phyloP scores from a whole-genome alignment of 208 protist species.

The Trypanosoma vivax region DNA sequence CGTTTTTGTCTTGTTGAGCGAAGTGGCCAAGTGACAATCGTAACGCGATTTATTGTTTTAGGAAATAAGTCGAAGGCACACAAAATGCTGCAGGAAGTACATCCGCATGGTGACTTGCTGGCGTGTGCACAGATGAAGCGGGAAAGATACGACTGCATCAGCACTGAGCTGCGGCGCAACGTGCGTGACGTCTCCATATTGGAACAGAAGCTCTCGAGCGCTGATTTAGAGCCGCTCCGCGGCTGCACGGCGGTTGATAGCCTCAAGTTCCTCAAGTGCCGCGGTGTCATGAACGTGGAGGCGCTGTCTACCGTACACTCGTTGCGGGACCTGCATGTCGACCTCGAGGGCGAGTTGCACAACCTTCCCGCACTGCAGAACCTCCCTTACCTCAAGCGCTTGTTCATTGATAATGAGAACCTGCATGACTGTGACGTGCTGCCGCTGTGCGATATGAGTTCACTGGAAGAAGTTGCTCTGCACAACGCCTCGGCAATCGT shows the following conservation, averaged over 20 bases:
- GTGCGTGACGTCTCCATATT: too few relatives aligned
- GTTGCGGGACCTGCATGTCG: background rate
- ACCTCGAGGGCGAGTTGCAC: background rate
- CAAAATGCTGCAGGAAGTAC: too few relatives aligned
- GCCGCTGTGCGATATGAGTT: background rate
- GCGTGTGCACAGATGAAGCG: too few relatives aligned
- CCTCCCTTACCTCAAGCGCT: background rate
- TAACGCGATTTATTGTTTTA: too few relatives aligned
- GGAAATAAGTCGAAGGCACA: too few relatives aligned
- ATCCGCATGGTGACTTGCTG: too few relatives aligned
- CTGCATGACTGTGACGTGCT: background rate
- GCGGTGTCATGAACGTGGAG: background rate
- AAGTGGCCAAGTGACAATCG: too few relatives aligned
- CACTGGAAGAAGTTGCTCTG: conserved; percentile 1
- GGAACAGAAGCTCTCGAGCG: background rate
- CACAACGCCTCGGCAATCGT: background rate
- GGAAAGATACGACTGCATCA: too few relatives aligned
- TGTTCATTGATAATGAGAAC: background rate
- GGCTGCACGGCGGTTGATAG: background rate
- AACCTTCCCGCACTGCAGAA: background rate
- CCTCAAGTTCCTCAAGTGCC: background rate
- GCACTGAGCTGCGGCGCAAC: too few relatives aligned
- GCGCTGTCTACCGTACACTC: background rate
- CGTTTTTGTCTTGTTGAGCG: too few relatives aligned
- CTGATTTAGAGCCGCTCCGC: background rate